Evolutionary conservation across 306 rosid species (phyloP).

Genomic region (Morella rubra): DNA sequence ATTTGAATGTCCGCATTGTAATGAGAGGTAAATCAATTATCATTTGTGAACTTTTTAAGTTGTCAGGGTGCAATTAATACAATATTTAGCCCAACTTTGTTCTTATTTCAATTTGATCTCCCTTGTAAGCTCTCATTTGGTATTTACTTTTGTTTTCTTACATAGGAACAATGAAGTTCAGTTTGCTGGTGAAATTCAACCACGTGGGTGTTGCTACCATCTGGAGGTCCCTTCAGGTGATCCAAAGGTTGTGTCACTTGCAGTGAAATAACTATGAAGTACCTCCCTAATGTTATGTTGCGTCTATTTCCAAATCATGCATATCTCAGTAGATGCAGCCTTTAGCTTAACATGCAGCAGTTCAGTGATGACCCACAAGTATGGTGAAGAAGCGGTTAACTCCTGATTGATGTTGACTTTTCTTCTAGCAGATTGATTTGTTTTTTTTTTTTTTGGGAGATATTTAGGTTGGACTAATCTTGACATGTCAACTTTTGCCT

Average conservation of each 20-base stretch:
- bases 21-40: conserved; percentile 62
- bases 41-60: not conserved
- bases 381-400: not conserved
- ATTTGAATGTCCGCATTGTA: conserved; percentile 87
- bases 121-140: conserved; percentile 14
- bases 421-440: too few species aligned
- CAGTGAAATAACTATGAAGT: not conserved
- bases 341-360: not conserved
- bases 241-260: conserved; percentile 54
- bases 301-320: conserved; percentile 10
- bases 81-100: not conserved
- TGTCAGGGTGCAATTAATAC: not conserved
- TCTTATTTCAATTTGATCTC: conserved; percentile 2
- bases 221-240: conserved; percentile 62
- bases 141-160: conserved; percentile 8
- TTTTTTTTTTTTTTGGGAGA: not conserved
- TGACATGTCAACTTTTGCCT: not conserved
- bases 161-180: conserved; percentile 90
- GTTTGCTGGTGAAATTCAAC: conserved; percentile 97
- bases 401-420: not conserved
- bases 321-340: not conserved
- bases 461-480: not conserved
- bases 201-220: conserved; percentile 73
- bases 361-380: not conserved
- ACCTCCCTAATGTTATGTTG: conserved; percentile 6